Evolutionary conservation across 257 asterid species (phyloP), one percentile per base, ranked within the genome.

Genomic region (Cordia subcordata): DNA sequence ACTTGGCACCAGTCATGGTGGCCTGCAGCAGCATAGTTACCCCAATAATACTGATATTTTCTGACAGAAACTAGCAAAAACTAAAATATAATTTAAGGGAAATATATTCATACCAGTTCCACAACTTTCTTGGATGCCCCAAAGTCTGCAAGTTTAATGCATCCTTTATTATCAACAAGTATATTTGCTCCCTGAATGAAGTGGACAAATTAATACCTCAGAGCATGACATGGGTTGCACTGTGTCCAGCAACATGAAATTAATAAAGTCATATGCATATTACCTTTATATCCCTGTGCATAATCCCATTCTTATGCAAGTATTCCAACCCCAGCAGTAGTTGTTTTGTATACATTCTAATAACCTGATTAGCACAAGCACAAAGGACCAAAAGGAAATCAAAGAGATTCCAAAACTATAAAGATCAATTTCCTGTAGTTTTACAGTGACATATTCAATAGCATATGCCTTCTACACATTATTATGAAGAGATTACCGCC

Each of bases 91-190:
- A 45, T 16, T 17, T 13, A 47, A 23, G 33, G 19, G 32, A 68
- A 63, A 53, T 51, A 62, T 15, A 8, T 39, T 19, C 77, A 70
- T 77, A 89, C 99, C 91, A 93, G 65, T 74, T 94, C 99, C 79
- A 89, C 99, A 68, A 93, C 97, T 85, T 93, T 93, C 91, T 93
- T 93, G 67, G 99, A 93, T 75, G 99, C 99, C 62, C 99, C 99
- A 78, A 93, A 93, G 69, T 93, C 99, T 52, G 99, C 99, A 65
- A 93, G 97, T 78, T 86, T 93, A 71, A 93, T 93, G 83, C 99
- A 85, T 55, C 97, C 99, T 70, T 86, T 89, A 69, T 93, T 93
- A 68, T 93, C 99, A 8, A 89, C 97, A 42, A 93, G 96, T 73
- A 93, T 93, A 73, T 93, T 93, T 70, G 99, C 99, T 64, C 99